phyloP scores from a whole-genome alignment of 345 rosid species.

The Syzygium jambos region DNA sequence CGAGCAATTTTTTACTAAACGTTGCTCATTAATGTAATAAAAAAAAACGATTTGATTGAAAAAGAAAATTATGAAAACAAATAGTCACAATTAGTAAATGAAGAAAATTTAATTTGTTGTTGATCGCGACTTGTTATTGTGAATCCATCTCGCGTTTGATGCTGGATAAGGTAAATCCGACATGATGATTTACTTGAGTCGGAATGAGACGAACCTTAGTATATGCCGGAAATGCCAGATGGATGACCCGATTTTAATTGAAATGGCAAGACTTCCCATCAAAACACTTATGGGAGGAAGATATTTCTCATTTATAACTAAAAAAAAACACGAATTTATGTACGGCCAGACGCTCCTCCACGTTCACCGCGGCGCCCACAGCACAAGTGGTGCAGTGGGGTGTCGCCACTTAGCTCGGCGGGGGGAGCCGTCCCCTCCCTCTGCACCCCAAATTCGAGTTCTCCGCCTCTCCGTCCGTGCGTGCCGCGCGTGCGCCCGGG shows the following conservation, averaged over 20 bases:
- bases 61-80: neutral
- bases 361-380: neutral
- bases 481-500: neutral
- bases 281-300: neutral
- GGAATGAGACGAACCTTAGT: neutral
- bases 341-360: neutral
- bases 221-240: neutral
- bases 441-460: neutral
- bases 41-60: neutral
- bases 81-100: neutral
- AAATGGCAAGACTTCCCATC: neutral
- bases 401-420: neutral
- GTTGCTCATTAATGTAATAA: neutral
- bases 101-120: neutral
- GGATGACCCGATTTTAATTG: neutral
- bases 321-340: neutral
- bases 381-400: neutral
- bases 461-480: neutral
- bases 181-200: neutral
- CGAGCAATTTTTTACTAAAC: neutral
- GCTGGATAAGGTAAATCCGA: too few relatives aligned
- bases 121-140: too few relatives aligned
- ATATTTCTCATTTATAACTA: neutral
- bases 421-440: neutral
- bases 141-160: too few relatives aligned